Evolutionary conservation across 768 basidiomycete genomes (phyloP), one percentile per base, ranked within the genome.

Genomic region (Hypholoma sublateritium): DNA sequence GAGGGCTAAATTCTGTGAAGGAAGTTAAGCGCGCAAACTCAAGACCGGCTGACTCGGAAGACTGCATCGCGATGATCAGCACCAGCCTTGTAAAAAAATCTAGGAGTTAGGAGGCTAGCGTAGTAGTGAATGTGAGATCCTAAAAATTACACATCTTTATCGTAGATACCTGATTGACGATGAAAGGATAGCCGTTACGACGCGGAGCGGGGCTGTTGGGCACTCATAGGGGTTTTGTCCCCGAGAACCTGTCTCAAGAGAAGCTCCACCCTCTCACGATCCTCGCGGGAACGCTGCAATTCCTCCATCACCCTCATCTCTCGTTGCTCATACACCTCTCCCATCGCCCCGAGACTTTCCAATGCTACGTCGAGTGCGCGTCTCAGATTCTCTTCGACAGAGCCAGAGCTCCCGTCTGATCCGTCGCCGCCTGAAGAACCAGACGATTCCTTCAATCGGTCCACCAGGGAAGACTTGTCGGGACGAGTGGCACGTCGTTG

Each of bases 291-390:
- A 56, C 81, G 75, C 22, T 77, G 69, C 80, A 91, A 85, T 71
- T 90, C 89, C 14, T 89, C 86, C 37, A 77, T 70, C 84, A 88
- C 89, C 41, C 89, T 75, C 47, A 79, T 77, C 66, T 88, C 88
- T 16, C 89, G 74, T 59, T 86, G 79, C 19, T 86, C 86, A 53
- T 89, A 91, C 34, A 92, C 84, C 34, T 73, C 69, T 34, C 84
- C 80, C 51, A 93, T 73, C 16, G 80, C 76, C 24, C 80, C 79
- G 21, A 91, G 77, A 62, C 88, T 89, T 1, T 82, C 84, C 48
- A 91, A 61, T 1, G 89, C 84, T 1, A 85, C 80, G 59, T 86
- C 86, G 44, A 92, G 70, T 1, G 87, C 88, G 0, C 85, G 80
- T 56, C 82, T 84, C 34, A 92, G 72, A 42, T 90, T 88, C 50